Conservation (phyloP, 2,329 filamentous ascomycete genomes). For the Colletotrichum sansevieriae region DNA sequence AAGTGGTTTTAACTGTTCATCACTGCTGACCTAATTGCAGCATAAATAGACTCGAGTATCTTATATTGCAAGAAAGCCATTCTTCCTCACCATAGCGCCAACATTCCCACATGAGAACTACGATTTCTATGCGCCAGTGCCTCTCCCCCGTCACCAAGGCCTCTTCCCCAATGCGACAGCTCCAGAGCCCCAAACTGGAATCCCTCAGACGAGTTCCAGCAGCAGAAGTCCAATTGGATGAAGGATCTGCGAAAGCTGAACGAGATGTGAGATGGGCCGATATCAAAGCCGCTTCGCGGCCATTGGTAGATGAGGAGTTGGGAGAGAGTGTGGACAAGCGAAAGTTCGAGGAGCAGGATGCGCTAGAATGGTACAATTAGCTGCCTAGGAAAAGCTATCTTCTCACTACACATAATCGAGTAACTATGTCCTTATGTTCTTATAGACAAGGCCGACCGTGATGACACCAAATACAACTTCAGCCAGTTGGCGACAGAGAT, state of each 20-base stretch:
- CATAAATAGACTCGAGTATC: constrained; percentile 42
- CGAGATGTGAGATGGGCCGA: neutral
- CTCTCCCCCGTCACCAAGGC: constrained; percentile 32
- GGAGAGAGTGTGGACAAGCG: neutral
- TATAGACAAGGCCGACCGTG: no score
- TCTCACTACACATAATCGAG: no score
- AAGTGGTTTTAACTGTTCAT: neutral
- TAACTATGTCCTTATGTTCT: no score
- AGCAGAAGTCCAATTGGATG: constrained; percentile 43
- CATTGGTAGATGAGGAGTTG: neutral
- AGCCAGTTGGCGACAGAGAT: no score
- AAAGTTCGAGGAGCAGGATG: neutral
- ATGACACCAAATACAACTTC: no score
- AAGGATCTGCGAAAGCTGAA: constrained; percentile 42
- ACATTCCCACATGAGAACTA: constrained; percentile 3
- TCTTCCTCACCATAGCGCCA: constrained; percentile 44
- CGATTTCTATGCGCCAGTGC: constrained; percentile 24
- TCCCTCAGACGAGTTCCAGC: constrained; percentile 41
- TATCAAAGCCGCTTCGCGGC: neutral
- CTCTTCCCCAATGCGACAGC: constrained; percentile 42
- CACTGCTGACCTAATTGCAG: neutral
- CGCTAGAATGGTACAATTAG: constrained; percentile 3
- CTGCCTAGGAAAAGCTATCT: no score
- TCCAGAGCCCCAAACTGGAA: constrained; percentile 46
- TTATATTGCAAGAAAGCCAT: constrained; percentile 43